Base-by-base conservation (phyloP, 164 flowering plant genomes). In the Euptelea pleiosperma region DNA sequence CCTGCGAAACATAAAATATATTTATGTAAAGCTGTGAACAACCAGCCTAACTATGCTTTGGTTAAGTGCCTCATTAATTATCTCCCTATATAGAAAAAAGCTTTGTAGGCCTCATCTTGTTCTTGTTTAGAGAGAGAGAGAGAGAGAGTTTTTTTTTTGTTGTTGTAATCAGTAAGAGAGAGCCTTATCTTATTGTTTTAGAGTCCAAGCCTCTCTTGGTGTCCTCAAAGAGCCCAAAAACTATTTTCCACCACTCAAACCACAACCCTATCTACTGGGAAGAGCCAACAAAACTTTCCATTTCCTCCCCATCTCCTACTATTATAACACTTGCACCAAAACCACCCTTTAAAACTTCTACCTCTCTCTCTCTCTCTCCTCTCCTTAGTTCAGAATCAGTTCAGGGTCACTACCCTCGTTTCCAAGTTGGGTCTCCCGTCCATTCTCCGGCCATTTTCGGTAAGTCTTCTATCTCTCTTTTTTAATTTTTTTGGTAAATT, bases 201-300 rank as follows among this genome's bases (percentile, higher is more conserved):
- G n/a, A 14, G 6, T 4, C 4, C 0, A 0, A 16, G 45, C 22
- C 15, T 34, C 57, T 18, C 37, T 52, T 52, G 58, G 50, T 34
- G 19, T 29, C 48, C 26, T 51, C 39, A 40, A 50, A 40, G 57
- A 41, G 50, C 15, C 19, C 18, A 41, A 22, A 52, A 53, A 52
- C 40, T n/a, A 76, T 45, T 82, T 73, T 80, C 83, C 77, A 62
- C 94, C 91, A 82, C 90, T 62, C 85, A 77, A 58, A 49, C n/a
- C 56, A 41, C 66, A 75, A 58, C 97, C 90, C 91, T 85, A 89
- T 89, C 97, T 72, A 21, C 64, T 55, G 12, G 64, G 55, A 85
- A 83, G 77, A 73, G 86, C 79, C 91, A 77, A 62, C 39, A 35
- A 18, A 33, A 12, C 22, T 55, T 28, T 67, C 37, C 54, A 14